Conservation (phyloP, 495 filamentous ascomycete species). For the Penicillium goetzii region DNA sequence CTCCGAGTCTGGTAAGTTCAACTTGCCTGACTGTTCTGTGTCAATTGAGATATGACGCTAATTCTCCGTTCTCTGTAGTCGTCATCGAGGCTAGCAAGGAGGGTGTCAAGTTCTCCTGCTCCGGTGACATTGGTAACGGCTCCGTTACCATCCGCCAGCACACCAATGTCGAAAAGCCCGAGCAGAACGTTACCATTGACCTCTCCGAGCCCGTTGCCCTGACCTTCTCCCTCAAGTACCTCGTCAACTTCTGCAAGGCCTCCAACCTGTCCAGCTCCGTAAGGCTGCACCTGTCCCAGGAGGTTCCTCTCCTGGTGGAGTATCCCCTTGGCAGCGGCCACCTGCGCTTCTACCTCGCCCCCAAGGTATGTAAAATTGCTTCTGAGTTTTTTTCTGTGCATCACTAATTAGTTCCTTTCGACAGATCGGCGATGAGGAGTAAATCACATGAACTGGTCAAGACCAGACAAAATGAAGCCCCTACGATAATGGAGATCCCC, state of each 20-base stretch:
- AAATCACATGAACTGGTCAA: constrained; percentile 35
- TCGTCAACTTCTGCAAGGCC: constrained; percentile 99
- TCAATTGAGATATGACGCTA: not conserved
- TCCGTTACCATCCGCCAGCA: constrained; percentile 89
- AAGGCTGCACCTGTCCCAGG: constrained; percentile 89
- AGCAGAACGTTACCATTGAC: constrained; percentile 82
- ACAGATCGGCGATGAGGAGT: constrained; percentile 92
- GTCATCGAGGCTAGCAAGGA: constrained; percentile 97
- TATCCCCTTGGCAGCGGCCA: constrained; percentile 87
- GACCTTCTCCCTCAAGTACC: constrained; percentile 98
- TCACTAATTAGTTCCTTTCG: constrained; percentile 11
- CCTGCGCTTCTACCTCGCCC: constrained; percentile 94
- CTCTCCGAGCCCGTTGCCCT: constrained; percentile 91
- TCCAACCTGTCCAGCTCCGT: constrained; percentile 79
- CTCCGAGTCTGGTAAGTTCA: constrained; percentile 83
- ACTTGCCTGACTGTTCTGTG: not conserved
- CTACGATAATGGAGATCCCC: constrained; percentile 42
- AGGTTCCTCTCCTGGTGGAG: constrained; percentile 95
- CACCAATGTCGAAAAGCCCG: constrained; percentile 88
- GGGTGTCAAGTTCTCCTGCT: constrained; percentile 92
- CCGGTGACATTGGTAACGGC: constrained; percentile 94
- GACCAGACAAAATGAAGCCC: constrained; percentile 33
- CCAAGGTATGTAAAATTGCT: constrained; percentile 70
- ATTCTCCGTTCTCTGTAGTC: constrained; percentile 53
- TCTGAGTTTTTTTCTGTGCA: not conserved